These are phyloP conservation scores for Prinsepia uniflora DNA, from an alignment of 306 rosid species.

Conservation along the genomic window DNA sequence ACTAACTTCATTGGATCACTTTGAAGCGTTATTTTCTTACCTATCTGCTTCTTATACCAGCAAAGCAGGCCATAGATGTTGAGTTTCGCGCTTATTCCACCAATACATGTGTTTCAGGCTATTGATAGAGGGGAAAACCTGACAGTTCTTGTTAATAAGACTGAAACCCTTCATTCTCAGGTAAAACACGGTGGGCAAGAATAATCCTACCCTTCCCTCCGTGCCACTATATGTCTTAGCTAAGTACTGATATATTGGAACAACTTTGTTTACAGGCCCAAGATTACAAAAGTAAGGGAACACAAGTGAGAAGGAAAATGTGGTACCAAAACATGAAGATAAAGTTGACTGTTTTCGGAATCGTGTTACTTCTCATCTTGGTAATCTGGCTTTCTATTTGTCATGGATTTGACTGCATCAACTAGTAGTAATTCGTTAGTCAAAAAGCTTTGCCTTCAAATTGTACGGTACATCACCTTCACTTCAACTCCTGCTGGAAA, in stretches of 20 bases:
- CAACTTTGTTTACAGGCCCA: constrained; percentile 59
- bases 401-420: constrained; percentile 82
- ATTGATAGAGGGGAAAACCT: constrained; percentile 81
- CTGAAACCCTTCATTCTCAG: constrained; percentile 72
- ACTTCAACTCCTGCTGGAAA: constrained; percentile 20
- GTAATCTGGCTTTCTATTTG: constrained; percentile 88
- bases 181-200: constrained; percentile 33
- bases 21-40: too few relatives aligned
- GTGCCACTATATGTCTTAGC: neutral
- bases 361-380: constrained; percentile 60
- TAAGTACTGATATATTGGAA: constrained; percentile 11
- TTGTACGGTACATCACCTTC: constrained; percentile 14
- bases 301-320: constrained; percentile 73
- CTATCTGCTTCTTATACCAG: neutral
- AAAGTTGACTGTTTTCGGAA: constrained; percentile 75
- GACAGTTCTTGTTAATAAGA: constrained; percentile 66
- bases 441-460: constrained; percentile 22
- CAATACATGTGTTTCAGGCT: constrained; percentile 43
- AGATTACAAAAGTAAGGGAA: constrained; percentile 59
- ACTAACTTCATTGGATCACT: too few relatives aligned
- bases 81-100: constrained; percentile 9
- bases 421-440: constrained; percentile 35
- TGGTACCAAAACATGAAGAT: constrained; percentile 99
- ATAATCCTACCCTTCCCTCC: constrained; percentile 8
- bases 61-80: neutral